These are phyloP conservation scores for Discostella stelligera DNA, from an alignment of 352 stramenopile species.

Conservation along the genomic window DNA sequence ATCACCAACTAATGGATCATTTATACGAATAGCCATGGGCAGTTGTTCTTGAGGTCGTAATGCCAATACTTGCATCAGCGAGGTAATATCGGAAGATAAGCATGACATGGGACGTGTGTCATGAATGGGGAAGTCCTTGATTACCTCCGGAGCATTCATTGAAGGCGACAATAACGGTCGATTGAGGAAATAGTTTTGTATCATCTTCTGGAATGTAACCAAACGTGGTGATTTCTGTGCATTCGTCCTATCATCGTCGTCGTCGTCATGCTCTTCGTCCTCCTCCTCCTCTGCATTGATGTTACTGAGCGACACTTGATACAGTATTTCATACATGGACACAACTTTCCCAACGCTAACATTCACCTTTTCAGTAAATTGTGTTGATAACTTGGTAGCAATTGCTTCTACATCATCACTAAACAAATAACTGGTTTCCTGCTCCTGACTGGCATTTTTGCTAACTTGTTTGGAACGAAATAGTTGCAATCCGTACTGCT, in stretches of 20 bases:
- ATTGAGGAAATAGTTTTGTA: constrained; percentile 54
- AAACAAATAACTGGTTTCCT: constrained; percentile 9
- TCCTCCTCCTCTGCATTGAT: constrained; percentile 4
- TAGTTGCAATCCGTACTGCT: constrained; percentile 44
- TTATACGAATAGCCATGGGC: constrained; percentile 34
- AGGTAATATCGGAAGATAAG: constrained; percentile 37
- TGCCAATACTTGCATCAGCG: constrained; percentile 37
- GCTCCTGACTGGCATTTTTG: background rate
- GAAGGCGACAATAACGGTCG: background rate
- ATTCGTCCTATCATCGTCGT: constrained; percentile 16
- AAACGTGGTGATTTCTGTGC: constrained; percentile 57
- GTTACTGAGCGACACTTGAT: constrained; percentile 41
- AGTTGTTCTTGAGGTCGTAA: constrained; percentile 24
- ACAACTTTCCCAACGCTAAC: constrained; percentile 62
- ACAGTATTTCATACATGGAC: constrained; percentile 66
- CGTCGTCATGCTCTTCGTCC: constrained; percentile 4
- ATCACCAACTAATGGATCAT: constrained; percentile 36
- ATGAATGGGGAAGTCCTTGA: constrained; percentile 35
- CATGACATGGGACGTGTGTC: constrained; percentile 21
- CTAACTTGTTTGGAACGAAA: constrained; percentile 43
- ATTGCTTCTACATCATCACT: constrained; percentile 16
- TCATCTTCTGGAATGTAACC: constrained; percentile 61
- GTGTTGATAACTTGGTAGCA: constrained; percentile 27
- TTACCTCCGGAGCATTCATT: constrained; percentile 5
- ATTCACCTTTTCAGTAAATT: constrained; percentile 50